Evolutionary conservation across 805 yeast species (phyloP).

Genomic region (Wickerhamiella alocasiicola): DNA sequence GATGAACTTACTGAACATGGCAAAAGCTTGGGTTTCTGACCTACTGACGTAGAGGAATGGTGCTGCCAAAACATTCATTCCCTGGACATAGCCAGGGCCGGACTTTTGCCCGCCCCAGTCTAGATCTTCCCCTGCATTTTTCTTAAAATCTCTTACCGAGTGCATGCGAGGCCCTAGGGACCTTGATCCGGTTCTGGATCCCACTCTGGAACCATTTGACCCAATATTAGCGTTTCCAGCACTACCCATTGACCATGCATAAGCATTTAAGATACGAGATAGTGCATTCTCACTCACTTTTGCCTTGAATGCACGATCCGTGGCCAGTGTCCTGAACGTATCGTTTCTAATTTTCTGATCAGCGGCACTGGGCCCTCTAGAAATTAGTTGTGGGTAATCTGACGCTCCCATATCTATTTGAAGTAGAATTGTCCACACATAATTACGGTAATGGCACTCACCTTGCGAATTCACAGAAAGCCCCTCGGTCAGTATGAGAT

Average conservation of each 20-base stretch:
- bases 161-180: no score
- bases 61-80: conserved; percentile 77
- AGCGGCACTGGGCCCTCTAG: conserved; percentile 45
- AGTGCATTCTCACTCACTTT: conserved; percentile 60
- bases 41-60: conserved; percentile 66
- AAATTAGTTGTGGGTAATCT: conserved; percentile 41
- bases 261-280: conserved; percentile 57
- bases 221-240: no score
- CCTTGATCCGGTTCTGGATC: no score
- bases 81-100: conserved; percentile 47
- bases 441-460: conserved; percentile 53
- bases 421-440: conserved; percentile 70
- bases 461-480: conserved; percentile 17
- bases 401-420: conserved; percentile 49
- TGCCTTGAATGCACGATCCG: conserved; percentile 50
- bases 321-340: conserved; percentile 72
- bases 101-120: conserved; percentile 21
- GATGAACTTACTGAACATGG: conserved; percentile 51
- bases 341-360: conserved; percentile 69
- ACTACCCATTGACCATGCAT: no score
- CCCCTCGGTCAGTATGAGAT: conserved; percentile 40
- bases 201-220: no score
- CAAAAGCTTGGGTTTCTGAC: conserved; percentile 78
- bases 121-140: no score
- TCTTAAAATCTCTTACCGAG: no score